Evolutionary conservation across 345 rosid species (phyloP), one percentile per base, ranked within the genome.

Genomic region (Eucalyptus erythrocorys): DNA sequence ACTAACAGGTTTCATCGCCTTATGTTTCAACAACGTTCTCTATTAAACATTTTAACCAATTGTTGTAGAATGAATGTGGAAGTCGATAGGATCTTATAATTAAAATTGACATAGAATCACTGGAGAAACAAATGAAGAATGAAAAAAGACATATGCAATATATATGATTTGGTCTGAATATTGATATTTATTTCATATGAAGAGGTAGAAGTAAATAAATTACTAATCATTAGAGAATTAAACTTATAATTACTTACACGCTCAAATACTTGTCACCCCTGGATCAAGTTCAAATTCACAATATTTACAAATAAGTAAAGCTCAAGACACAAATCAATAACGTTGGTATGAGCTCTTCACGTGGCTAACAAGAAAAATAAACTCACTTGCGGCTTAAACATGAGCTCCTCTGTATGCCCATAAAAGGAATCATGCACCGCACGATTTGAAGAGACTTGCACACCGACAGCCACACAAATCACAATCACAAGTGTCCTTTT

Each of bases 161-260:
- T 51, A 19, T 51, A 26, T 51, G 24, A 51, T 51, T 51, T 51
- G 26, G 0, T 51, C 1, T 19, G 2, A 51, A 51, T 51, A 51
- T 51, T 1, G 4, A 51, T 51, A 51, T 2, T 0, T 51, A 51
- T 2, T 51, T 0, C 10, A 19, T 21, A 10, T 51, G 24, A 4
- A 17, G 10, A 51, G 10, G 1, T 51, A 3, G 1, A 0, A 7
- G 4, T 21, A 51, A 51, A 51, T 51, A 51, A 51, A 51, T 2
- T 51, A 51, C 5, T 51, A 51, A 51, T 51, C 0, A 51, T 21
- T 51, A 4, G 2, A 51, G 10, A 21, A 51, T 51, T 51, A 51
- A 1, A 8, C 0, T 51, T 51, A 51, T 51, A 51, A 51, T 51
- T 51, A 1, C 5, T 51, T 7, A 21, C 4, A 51, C 0, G 10